Evolutionary conservation across 345 rosid species (phyloP), one percentile per base, ranked within the genome.

Genomic region (Cardamine occulta): DNA sequence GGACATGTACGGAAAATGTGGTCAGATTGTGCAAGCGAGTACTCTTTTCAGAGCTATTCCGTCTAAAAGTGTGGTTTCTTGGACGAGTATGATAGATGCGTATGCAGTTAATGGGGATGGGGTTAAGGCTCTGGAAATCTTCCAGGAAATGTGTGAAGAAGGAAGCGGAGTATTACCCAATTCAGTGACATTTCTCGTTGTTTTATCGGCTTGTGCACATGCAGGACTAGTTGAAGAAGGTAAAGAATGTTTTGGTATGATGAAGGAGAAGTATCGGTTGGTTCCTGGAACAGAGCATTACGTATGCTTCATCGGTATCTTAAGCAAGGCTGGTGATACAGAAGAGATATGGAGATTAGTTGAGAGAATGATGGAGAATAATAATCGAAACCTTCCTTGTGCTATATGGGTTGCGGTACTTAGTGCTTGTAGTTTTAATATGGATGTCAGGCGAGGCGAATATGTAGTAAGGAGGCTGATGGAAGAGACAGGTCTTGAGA

Each of bases 1-100:
- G 72, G 93, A 93, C 68, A 87, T 87, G 91, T 90, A 90, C 60
- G 92, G 91, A 2, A 93, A 92, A 80, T 85, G 90, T 1, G 94
- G 96, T 55, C 85, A 68, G 76, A 76, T 80, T 58, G 53, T 35
- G 37, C 52, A 72, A 65, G 88, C 93, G 14, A 49, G 79, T 78
- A 61, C 80, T 21, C 0, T 86, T 61, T 92, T 92, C 72, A 84
- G 75, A 26, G 21, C 80, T 18, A 79, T 90, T 45, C 59, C 28
- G 18, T 54, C 37, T 9, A 92, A 74, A 84, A 80, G 73, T 56
- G 93, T 90, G 29, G 82, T 90, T 68, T 85, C 97, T 26, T 92
- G 94, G 93, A 92, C 94, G 52, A 86, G 88, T 79, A 81, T 90
- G 93, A 88, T 92, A 9, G 87, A 83, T 66, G 97, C 87, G 44